Evolutionary conservation across 2,329 filamentous ascomycete genomes (phyloP).

Genomic region (Colletotrichum sp.): DNA sequence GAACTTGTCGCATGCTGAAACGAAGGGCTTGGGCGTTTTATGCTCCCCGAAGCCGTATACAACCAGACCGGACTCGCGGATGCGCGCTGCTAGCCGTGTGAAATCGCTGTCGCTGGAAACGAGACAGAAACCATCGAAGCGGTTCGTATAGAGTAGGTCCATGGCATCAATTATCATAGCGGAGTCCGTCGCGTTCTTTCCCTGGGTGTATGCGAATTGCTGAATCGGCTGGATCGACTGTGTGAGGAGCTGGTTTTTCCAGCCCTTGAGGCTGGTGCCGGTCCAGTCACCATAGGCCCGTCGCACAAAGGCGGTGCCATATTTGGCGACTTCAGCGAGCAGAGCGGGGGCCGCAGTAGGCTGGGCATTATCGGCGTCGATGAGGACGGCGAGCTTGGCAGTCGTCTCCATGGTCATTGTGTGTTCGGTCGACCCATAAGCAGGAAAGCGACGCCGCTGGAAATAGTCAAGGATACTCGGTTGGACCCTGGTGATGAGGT

Average conservation of each 20-base stretch:
- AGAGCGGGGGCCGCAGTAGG: constrained; percentile 23
- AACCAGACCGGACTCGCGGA: constrained; percentile 34
- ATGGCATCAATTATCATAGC: constrained; percentile 43
- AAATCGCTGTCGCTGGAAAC: constrained; percentile 41
- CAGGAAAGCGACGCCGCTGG: too few species aligned
- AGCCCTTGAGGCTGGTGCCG: constrained; percentile 24
- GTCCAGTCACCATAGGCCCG: constrained; percentile 42
- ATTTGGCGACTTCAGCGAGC: constrained; percentile 35
- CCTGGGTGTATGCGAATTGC: constrained; percentile 38
- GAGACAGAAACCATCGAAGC: constrained; percentile 26
- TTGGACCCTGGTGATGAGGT: too few species aligned
- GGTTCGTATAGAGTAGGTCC: constrained; percentile 36
- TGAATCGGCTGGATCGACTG: constrained; percentile 35
- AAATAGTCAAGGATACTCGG: too few species aligned
- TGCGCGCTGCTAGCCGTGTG: constrained; percentile 36
- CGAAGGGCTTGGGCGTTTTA: constrained; percentile 35
- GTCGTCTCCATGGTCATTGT: background rate
- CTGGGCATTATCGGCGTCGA: constrained; percentile 37
- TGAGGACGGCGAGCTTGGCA: constrained; percentile 34
- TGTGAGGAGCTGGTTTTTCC: constrained; percentile 34
- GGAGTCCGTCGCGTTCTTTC: constrained; percentile 38
- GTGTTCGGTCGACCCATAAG: too few species aligned
- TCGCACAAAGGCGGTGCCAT: constrained; percentile 33
- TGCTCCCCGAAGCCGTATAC: constrained; percentile 38
- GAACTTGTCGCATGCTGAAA: constrained; percentile 37